Evolutionary conservation across 257 asterid genomes (phyloP), one percentile per base, ranked within the genome.

Genomic region (Solanum bukasovii): DNA sequence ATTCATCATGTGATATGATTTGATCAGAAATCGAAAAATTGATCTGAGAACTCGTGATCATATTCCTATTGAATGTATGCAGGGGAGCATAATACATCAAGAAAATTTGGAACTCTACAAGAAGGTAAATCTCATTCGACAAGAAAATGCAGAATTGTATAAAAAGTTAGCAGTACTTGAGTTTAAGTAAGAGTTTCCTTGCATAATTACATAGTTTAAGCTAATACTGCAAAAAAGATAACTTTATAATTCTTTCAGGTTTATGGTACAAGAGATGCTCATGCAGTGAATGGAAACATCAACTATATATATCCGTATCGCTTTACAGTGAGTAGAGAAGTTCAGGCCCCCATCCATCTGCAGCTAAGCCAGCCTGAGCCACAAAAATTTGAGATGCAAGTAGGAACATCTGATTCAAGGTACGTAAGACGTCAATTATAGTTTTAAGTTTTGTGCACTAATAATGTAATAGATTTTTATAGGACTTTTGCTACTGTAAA

Each of bases 91-190:
- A 35, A 92, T 96, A 86, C 99, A 96, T 88, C 92, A 94, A 89
- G 94, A 96, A 87, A 96, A 95, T 79, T n/a, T 93, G 9, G 97
- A 95, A 90, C 99, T 96, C 79, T 92, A 93, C 87, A 91, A 93
- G 97, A 96, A 93, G 93, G 98, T 95, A 88, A 96, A 90, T 89
- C 87, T 87, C 65, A 87, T 92, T 44, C 93, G 91, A 89, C 94
- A 92, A 93, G 93, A 92, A 84, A 92, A 92, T 87, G 87, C 38
- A 86, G 93, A 88, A 84, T 88, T 91, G 91, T 88, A 90, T 86
- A 87, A 87, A 87, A 93, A 92, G 95, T 94, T 92, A 52, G 63
- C 63, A 68, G 6, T n/a, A 42, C 42, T 31, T 33, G 38, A 49
- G n/a, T n/a, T 84, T 37, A 7, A n/a, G 13, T 61, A 61, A 31